Percentiles rank a stretch among this genome's conserved stretches.
phyloP scores from a whole-genome alignment of 2,329 filamentous ascomycete genomes.

The Cladosporium oxysporum region DNA sequence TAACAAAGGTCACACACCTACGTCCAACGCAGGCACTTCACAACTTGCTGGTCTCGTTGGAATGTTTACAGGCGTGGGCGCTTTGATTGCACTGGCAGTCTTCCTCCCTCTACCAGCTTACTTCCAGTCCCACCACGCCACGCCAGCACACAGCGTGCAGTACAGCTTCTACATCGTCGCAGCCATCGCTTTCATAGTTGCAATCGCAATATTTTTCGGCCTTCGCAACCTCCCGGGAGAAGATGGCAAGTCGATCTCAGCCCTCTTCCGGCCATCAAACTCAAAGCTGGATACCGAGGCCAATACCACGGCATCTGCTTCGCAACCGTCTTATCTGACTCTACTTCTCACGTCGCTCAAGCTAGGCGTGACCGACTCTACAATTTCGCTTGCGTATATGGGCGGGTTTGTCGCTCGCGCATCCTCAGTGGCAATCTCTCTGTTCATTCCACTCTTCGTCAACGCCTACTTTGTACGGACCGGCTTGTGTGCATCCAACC shows the following conservation, averaged over 20 bases:
- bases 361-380: slow-evolving; percentile 72
- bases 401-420: slow-evolving; percentile 94
- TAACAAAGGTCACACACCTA: not conserved
- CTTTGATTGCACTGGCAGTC: slow-evolving; percentile 75
- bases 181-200: slow-evolving; percentile 68
- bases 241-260: slow-evolving; percentile 70
- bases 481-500: slow-evolving; percentile 68
- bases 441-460: slow-evolving; percentile 91
- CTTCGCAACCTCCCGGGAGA: slow-evolving; percentile 70
- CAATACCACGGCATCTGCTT: slow-evolving; percentile 28
- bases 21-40: slow-evolving; percentile 27
- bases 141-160: slow-evolving; percentile 72
- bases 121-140: slow-evolving; percentile 73
- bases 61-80: slow-evolving; percentile 88
- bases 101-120: slow-evolving; percentile 86
- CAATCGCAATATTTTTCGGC: slow-evolving; percentile 72
- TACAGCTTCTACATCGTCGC: slow-evolving; percentile 89
- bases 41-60: slow-evolving; percentile 86
- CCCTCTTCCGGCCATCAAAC: slow-evolving; percentile 35
- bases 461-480: slow-evolving; percentile 85
- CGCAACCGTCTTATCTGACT: slow-evolving; percentile 48
- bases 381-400: slow-evolving; percentile 84
- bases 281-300: slow-evolving; percentile 26
- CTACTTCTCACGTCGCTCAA: slow-evolving; percentile 45
- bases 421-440: slow-evolving; percentile 89